Conservation (phyloP, 768 basidiomycete species). For the Phaeolepiota aurea region DNA sequence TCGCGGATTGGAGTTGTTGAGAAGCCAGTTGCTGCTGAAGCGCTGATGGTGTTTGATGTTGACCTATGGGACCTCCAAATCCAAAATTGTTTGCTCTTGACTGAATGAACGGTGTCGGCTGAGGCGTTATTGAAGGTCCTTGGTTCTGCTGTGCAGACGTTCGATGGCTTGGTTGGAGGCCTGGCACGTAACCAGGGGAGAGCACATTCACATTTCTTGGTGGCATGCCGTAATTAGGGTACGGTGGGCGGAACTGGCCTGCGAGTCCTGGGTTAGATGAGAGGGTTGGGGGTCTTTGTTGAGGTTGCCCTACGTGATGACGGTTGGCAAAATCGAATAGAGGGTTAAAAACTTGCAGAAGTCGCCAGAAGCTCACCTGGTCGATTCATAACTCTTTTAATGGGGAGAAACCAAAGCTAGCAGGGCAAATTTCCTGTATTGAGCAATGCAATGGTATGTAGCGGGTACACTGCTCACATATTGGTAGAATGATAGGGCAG, state of each 20-base stretch:
- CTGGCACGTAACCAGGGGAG: constrained; percentile 41
- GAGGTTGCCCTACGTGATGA: constrained; percentile 58
- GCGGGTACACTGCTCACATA: not conserved
- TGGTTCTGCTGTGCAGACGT: constrained; percentile 45
- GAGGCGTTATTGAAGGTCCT: constrained; percentile 46
- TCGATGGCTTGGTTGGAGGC: constrained; percentile 56
- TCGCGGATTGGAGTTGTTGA: constrained; percentile 43
- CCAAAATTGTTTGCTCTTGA: constrained; percentile 56
- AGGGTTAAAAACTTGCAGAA: constrained; percentile 8
- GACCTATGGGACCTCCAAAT: constrained; percentile 50
- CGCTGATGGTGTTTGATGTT: constrained; percentile 35
- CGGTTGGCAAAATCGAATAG: constrained; percentile 14
- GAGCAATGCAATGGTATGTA: not conserved
- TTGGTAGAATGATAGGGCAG: not conserved
- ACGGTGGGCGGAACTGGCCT: constrained; percentile 55
- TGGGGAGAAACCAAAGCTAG: constrained; percentile 15
- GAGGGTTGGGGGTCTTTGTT: constrained; percentile 73
- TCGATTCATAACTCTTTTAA: constrained; percentile 47
- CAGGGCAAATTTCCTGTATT: no score
- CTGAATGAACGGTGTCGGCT: constrained; percentile 54
- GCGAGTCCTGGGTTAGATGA: constrained; percentile 54
- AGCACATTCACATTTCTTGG: constrained; percentile 49
- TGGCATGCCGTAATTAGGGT: constrained; percentile 48
- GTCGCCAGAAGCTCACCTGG: constrained; percentile 33
- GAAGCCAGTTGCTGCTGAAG: constrained; percentile 29